Base-by-base conservation (phyloP, 192 early-diverging fungal genomes). In the Physocladia obscura region DNA sequence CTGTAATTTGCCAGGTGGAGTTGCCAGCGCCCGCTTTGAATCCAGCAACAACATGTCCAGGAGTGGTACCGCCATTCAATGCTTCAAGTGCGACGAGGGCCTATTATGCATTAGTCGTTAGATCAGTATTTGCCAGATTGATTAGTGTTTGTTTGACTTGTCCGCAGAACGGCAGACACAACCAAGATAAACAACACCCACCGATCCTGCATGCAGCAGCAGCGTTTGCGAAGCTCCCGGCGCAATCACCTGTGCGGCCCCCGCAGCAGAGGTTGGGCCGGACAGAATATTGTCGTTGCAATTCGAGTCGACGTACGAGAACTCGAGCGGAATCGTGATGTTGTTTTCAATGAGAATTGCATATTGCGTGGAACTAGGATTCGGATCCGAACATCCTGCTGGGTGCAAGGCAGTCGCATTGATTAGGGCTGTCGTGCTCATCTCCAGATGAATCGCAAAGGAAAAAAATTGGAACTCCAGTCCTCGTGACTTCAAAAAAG, bases 81-180 rank as follows among this genome's bases (percentile, higher is more conserved):
- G 65, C 65, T 34, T 68, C 65, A 11, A 68, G 52, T 1, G 65
- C 65, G 22, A 68, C 22, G 24, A 68, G 8, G 11, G 51, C 65
- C 65, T 65, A 21, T 11, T 17, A 21, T 30, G 30, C 29, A 11
- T 48, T 21, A 48, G 29, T 62, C 24, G 52, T 21, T 55, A 13
- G 63, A 19, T 13, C 40, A 44, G 40, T n/a, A 44, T 44, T 44
- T n/a, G 40, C 40, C 11, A 44, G 40, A 44, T 8, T 8, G 40
- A 26, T 55, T n/a, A 15, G 21, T 13, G 19, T 15, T 15, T 26
- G 22, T 13, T 13, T 2, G 19, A 24, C 15, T 26, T 0, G 13
- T 26, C 13, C 52, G n/a, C n/a, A n/a, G n/a, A n/a, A n/a, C n/a
- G n/a, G n/a, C n/a, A n/a, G n/a, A 36, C 4, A 22, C 0, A 58